Evolutionary conservation across 2,329 filamentous ascomycete species (phyloP).

Genomic region (Aureobasidium leucospermi): DNA sequence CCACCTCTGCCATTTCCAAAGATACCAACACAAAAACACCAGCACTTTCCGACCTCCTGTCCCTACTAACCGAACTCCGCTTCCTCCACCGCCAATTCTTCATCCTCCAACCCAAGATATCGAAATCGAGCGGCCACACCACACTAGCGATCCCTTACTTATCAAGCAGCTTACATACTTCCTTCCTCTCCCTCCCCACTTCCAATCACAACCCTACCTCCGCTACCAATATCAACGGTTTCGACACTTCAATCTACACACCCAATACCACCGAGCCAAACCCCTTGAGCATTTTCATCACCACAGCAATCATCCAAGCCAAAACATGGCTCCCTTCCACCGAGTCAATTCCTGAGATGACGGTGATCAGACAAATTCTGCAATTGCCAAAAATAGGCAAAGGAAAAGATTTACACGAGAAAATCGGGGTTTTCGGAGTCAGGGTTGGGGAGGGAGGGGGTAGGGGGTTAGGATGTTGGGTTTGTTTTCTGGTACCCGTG

Average conservation of each 20-base stretch:
- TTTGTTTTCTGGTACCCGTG: not conserved
- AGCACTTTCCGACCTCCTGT: slow-evolving; percentile 5
- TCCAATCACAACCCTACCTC: not conserved
- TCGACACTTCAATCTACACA: not conserved
- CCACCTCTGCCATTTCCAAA: not conserved
- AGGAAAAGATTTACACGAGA: not conserved
- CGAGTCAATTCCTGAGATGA: not conserved
- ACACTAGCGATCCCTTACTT: not conserved
- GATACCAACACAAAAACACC: not conserved
- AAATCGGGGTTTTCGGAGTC: not conserved
- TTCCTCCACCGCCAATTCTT: slow-evolving; percentile 13
- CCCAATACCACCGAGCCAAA: not conserved
- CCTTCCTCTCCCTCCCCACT: not conserved
- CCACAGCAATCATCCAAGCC: not conserved
- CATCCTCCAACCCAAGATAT: not conserved
- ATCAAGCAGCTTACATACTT: not conserved
- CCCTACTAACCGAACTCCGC: not conserved
- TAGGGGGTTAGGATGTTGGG: not conserved
- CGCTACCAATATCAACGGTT: not conserved
- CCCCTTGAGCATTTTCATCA: not conserved
- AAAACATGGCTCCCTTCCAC: not conserved
- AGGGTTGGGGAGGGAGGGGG: not conserved
- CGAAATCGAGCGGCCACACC: not conserved
- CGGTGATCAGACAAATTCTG: not conserved
- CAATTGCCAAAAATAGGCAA: not conserved